Evolutionary conservation across 768 basidiomycete genomes (phyloP).

Genomic region (Lyophyllum semitale): DNA sequence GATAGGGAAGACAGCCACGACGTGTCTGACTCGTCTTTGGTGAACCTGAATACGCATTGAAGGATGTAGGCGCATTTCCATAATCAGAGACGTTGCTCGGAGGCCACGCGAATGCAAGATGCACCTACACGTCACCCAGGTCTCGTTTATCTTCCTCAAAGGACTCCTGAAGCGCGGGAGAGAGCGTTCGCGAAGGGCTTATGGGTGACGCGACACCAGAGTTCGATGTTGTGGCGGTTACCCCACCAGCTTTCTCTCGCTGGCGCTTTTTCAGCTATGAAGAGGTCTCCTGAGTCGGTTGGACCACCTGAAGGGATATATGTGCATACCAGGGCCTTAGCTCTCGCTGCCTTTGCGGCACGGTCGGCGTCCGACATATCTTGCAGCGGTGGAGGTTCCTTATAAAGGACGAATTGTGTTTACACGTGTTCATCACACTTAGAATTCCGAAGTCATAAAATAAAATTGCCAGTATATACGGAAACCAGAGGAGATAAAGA

Average conservation of each 20-base stretch:
- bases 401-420: neutral
- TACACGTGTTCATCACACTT: neutral
- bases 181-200: slow-evolving; percentile 41
- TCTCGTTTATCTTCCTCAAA: slow-evolving; percentile 51
- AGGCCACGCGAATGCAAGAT: slow-evolving; percentile 19
- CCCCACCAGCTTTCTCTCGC: slow-evolving; percentile 63
- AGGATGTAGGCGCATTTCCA: slow-evolving; percentile 2
- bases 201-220: slow-evolving; percentile 42
- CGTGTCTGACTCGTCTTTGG: slow-evolving; percentile 47
- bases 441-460: slow-evolving; percentile 15
- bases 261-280: slow-evolving; percentile 80
- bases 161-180: slow-evolving; percentile 50
- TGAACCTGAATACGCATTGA: slow-evolving; percentile 33
- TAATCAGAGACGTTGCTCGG: slow-evolving; percentile 4
- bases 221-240: slow-evolving; percentile 25
- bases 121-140: slow-evolving; percentile 67
- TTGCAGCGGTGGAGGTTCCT: neutral
- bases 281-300: slow-evolving; percentile 5
- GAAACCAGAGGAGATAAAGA: slow-evolving; percentile 32
- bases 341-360: slow-evolving; percentile 80
- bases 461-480: slow-evolving; percentile 53
- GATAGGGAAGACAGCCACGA: slow-evolving; percentile 66
- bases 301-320: slow-evolving; percentile 3
- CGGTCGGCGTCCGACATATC: slow-evolving; percentile 73
- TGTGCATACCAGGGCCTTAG: slow-evolving; percentile 71